phyloP scores from a whole-genome alignment of 495 filamentous ascomycete species.

The Neurospora sublineolata region DNA sequence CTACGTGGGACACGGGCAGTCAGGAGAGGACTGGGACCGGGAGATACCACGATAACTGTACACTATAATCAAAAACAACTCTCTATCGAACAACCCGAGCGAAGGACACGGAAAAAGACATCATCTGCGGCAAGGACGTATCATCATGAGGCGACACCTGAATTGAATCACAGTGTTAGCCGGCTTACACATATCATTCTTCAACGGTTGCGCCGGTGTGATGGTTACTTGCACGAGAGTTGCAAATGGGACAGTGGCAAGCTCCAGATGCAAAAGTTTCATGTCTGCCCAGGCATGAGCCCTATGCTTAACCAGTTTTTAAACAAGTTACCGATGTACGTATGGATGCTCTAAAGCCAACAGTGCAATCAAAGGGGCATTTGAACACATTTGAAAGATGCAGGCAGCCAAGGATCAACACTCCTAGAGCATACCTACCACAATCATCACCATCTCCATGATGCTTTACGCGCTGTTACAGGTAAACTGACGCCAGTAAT shows the following conservation, averaged over 20 bases:
- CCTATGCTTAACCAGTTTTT: neutral
- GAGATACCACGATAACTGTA: conserved; percentile 13
- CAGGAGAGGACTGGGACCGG: neutral
- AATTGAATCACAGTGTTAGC: neutral
- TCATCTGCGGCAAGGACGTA: neutral
- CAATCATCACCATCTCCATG: neutral
- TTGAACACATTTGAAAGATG: neutral
- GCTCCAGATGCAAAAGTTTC: neutral
- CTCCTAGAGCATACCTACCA: neutral
- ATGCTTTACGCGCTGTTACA: neutral
- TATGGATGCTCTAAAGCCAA: neutral
- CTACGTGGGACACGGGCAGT: neutral
- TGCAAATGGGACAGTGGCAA: neutral
- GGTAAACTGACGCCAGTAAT: neutral
- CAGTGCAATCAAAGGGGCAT: neutral
- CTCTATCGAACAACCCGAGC: neutral
- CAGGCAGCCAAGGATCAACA: neutral
- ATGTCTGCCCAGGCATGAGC: neutral
- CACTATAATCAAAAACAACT: conserved; percentile 15
- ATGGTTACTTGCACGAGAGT: neutral
- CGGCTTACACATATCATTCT: neutral
- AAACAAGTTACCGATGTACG: neutral
- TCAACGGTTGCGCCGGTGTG: neutral
- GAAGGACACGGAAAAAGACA: neutral
- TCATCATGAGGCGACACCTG: neutral